These are phyloP conservation scores for Phytophthora syringae DNA, from an alignment of 352 stramenopile genomes.

Conservation along the genomic window DNA sequence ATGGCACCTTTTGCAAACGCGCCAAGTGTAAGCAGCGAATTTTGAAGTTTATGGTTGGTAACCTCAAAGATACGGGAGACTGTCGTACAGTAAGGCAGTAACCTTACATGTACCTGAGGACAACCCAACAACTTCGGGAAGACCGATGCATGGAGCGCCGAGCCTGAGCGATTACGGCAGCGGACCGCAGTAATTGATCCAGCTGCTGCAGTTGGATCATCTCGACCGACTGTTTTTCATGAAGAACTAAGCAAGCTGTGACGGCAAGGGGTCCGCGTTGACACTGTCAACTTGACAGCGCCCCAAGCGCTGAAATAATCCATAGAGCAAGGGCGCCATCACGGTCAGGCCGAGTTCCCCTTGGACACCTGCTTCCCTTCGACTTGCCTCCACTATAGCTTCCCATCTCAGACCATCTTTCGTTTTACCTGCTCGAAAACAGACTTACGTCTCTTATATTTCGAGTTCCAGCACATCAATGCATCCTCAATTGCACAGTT, in stretches of 20 bases:
- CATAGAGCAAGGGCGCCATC: constrained; percentile 20
- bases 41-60: too few species aligned
- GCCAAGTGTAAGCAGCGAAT: too few species aligned
- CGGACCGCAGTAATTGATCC: too few species aligned
- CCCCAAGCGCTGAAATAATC: constrained; percentile 7
- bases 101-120: too few species aligned
- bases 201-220: too few species aligned
- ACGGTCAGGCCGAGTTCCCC: constrained; percentile 13
- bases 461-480: not conserved
- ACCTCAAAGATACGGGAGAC: too few species aligned
- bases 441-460: not conserved
- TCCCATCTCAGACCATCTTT: constrained; percentile 5
- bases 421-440: not conserved
- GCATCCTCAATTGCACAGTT: not conserved
- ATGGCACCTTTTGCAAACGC: too few species aligned
- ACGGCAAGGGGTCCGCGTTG: not conserved
- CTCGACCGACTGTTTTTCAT: not conserved
- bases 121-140: too few species aligned
- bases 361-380: constrained; percentile 19
- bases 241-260: not conserved
- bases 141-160: too few species aligned
- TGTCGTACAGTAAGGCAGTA: too few species aligned
- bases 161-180: not conserved
- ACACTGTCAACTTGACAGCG: constrained; percentile 7
- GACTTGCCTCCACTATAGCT: constrained; percentile 15